These are phyloP conservation scores for Alternaria infectoria DNA, from an alignment of 2,329 filamentous ascomycete genomes.

Conservation along the genomic window DNA sequence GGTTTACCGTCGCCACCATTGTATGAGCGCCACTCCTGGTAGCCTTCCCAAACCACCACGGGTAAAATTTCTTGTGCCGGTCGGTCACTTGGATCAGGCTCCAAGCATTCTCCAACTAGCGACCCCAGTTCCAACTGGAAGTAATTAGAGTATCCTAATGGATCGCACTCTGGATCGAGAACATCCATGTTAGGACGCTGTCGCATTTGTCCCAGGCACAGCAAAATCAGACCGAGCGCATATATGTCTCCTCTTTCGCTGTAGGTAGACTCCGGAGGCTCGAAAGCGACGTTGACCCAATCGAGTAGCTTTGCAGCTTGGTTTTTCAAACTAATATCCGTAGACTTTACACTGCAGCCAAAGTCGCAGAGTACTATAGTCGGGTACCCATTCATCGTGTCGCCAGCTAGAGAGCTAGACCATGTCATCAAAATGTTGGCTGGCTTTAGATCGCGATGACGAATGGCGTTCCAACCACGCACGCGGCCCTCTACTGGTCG, in stretches of 20 bases:
- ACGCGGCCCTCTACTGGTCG: background rate
- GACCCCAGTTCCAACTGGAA: background rate
- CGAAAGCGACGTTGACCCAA: background rate
- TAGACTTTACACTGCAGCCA: conserved; percentile 3
- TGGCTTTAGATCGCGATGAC: conserved; percentile 27
- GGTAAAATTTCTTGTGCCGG: background rate
- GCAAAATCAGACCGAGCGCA: background rate
- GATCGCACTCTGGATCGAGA: background rate
- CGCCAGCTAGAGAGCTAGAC: background rate
- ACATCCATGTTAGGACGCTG: background rate
- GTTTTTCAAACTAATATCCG: background rate
- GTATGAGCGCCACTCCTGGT: background rate
- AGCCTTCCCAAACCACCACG: background rate
- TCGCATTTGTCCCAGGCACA: conserved; percentile 5
- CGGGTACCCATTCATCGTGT: background rate
- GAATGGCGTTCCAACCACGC: conserved; percentile 10
- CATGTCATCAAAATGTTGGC: conserved; percentile 21
- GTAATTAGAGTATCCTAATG: background rate
- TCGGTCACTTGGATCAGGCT: background rate
- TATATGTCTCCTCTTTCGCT: conserved; percentile 1
- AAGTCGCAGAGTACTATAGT: conserved; percentile 20
- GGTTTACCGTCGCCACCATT: background rate
- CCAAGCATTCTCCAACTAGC: background rate
- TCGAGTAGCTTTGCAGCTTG: background rate
- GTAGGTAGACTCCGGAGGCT: background rate